Conservation (phyloP, 1,284 basidiomycete species). For the Singerocomus inundabilis region DNA sequence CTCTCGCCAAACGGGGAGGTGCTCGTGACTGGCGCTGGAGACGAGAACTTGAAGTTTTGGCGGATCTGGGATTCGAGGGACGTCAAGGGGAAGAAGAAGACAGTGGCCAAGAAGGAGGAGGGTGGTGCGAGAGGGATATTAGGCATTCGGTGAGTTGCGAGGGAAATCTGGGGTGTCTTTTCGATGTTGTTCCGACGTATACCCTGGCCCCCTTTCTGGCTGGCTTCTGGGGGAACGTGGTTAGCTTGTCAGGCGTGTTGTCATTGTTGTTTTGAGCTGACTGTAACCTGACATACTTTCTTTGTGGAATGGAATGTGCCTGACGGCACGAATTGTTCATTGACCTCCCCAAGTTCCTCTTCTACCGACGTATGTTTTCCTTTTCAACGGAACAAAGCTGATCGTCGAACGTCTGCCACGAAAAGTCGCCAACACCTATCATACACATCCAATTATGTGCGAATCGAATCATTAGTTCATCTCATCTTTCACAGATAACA, state of each 20-base stretch:
- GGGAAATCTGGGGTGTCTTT: not conserved
- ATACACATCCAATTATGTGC: no score
- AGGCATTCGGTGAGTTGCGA: conserved; percentile 32
- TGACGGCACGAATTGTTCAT: no score
- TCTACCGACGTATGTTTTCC: no score
- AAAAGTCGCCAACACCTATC: no score
- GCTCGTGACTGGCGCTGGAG: conserved; percentile 86
- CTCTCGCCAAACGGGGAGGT: conserved; percentile 86
- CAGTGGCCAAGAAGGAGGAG: conserved; percentile 33
- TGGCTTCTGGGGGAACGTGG: not conserved
- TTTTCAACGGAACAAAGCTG: not conserved
- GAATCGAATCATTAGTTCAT: no score
- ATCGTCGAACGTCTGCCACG: not conserved
- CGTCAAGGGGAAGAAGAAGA: conserved; percentile 48
- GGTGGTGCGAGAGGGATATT: conserved; percentile 35
- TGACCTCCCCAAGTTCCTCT: not conserved
- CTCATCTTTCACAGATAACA: no score
- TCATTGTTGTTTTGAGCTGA: not conserved
- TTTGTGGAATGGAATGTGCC: not conserved
- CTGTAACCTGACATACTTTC: not conserved
- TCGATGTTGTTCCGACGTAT: not conserved
- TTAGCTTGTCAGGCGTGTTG: not conserved
- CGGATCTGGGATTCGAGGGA: conserved; percentile 66
- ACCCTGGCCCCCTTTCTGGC: not conserved
- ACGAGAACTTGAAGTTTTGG: conserved; percentile 96